Evolutionary conservation across 2,329 filamentous ascomycete genomes (phyloP).

Genomic region (Fusarium zealandicum): DNA sequence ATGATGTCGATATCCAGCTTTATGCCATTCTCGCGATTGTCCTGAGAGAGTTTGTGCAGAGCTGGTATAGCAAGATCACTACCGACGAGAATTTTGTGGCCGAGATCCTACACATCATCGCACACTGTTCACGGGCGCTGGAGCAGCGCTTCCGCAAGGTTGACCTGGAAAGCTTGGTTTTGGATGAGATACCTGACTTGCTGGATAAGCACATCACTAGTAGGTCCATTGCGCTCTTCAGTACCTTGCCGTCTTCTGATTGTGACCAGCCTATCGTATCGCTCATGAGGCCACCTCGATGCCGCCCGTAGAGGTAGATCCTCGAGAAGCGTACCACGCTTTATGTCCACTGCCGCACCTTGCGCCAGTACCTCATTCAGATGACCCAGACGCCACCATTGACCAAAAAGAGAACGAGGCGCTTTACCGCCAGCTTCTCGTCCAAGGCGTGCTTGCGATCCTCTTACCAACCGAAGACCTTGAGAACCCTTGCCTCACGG

Average conservation of each 20-base stretch:
- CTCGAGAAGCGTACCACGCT: constrained; percentile 80
- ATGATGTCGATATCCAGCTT: constrained; percentile 90
- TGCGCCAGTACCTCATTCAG: constrained; percentile 73
- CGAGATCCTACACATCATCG: constrained; percentile 88
- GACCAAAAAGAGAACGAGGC: constrained; percentile 79
- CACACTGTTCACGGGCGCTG: constrained; percentile 86
- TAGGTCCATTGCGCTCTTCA: constrained; percentile 49
- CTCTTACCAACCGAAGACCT: constrained; percentile 92
- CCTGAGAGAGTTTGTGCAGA: constrained; percentile 86
- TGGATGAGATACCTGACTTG: constrained; percentile 88
- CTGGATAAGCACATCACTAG: constrained; percentile 82
- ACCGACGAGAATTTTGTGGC: constrained; percentile 87
- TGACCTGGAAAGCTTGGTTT: constrained; percentile 80
- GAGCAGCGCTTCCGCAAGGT: constrained; percentile 85
- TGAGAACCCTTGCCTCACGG: constrained; percentile 83
- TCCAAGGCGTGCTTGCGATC: constrained; percentile 80
- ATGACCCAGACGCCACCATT: constrained; percentile 57
- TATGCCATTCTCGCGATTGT: constrained; percentile 93
- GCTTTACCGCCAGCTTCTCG: constrained; percentile 86
- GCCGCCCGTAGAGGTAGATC: constrained; percentile 66
- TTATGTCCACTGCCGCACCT: constrained; percentile 82
- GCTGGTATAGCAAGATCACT: constrained; percentile 93
- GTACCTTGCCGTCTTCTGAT: constrained; percentile 24
- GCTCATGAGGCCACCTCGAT: constrained; percentile 66
- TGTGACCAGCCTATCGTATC: constrained; percentile 71